Conservation (phyloP, 352 stramenopile genomes). For the Globisporangium cystogenes region DNA sequence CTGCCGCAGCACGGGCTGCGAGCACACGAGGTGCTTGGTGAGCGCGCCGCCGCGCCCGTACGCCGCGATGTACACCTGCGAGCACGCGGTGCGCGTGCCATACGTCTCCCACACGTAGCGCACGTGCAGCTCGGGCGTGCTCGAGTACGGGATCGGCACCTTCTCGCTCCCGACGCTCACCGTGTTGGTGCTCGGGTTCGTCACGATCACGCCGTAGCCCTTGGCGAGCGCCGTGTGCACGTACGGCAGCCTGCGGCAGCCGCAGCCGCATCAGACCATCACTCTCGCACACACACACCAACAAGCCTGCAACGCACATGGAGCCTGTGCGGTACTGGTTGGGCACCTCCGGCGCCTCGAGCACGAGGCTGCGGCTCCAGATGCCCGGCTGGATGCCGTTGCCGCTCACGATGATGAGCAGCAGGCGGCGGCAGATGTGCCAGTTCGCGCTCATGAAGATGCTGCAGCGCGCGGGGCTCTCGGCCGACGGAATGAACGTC, state of each 20-base stretch:
- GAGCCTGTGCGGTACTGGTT: conserved; percentile 81
- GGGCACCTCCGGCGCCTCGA: conserved; percentile 58
- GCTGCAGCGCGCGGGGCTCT: conserved; percentile 59
- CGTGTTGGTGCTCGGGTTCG: conserved; percentile 77
- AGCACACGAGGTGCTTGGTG: conserved; percentile 71
- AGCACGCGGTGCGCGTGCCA: conserved; percentile 55
- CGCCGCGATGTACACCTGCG: conserved; percentile 75
- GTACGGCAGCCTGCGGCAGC: conserved; percentile 60
- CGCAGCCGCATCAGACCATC: too few species aligned
- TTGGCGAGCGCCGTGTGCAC: conserved; percentile 73
- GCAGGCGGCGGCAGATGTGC: conserved; percentile 67
- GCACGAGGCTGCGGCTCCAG: conserved; percentile 78
- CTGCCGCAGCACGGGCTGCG: conserved; percentile 49
- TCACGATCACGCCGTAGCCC: conserved; percentile 77
- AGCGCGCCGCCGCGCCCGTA: conserved; percentile 69
- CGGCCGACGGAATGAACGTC: conserved; percentile 67
- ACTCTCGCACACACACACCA: too few species aligned
- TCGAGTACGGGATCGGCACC: conserved; percentile 70
- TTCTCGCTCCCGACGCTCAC: conserved; percentile 67
- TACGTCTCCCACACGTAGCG: conserved; percentile 83
- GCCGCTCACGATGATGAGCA: conserved; percentile 75
- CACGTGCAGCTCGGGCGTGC: conserved; percentile 72
- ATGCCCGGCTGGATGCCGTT: conserved; percentile 85
- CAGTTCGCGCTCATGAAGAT: conserved; percentile 84
- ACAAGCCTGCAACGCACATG: conserved; percentile 52